Evolutionary conservation across 495 filamentous ascomycete species (phyloP).

Genomic region (Podospora conica): DNA sequence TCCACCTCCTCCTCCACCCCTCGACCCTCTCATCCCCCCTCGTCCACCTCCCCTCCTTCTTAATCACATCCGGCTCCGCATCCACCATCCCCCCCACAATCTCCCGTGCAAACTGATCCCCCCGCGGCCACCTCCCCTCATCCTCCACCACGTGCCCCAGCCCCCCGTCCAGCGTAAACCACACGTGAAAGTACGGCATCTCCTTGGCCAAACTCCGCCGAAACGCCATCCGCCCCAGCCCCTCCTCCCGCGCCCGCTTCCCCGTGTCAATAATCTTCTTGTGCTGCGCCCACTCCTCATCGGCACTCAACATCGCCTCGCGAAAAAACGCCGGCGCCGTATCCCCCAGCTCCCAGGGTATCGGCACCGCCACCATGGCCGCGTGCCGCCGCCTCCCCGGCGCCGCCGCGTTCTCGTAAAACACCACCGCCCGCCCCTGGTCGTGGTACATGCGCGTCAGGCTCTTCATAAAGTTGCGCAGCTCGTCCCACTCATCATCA

Average conservation of each 20-base stretch:
- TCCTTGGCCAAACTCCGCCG: constrained; percentile 80
- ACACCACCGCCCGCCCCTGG: constrained; percentile 83
- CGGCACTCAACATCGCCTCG: constrained; percentile 81
- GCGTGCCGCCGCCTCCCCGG: constrained; percentile 77
- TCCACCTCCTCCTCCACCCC: constrained; percentile 77
- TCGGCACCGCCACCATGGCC: constrained; percentile 75
- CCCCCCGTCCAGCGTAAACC: constrained; percentile 90
- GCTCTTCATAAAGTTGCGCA: constrained; percentile 98
- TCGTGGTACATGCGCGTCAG: constrained; percentile 89
- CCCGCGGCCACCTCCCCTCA: constrained; percentile 76
- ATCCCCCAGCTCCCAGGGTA: constrained; percentile 81
- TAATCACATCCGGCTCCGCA: constrained; percentile 73
- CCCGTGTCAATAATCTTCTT: constrained; percentile 89
- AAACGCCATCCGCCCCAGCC: constrained; percentile 76
- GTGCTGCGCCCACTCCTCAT: constrained; percentile 94
- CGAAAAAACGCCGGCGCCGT: constrained; percentile 92
- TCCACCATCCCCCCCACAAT: constrained; percentile 92
- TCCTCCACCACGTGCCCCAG: constrained; percentile 92
- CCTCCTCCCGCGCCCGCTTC: constrained; percentile 54
- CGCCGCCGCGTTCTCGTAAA: constrained; percentile 93
- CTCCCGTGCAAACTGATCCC: constrained; percentile 90
- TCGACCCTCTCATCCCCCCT: constrained; percentile 67
- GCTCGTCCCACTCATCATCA: constrained; percentile 98
- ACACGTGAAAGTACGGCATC: constrained; percentile 98
- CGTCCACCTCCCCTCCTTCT: constrained; percentile 86